Base-by-base conservation (phyloP, 2,329 filamentous ascomycete genomes). In the Fusarium goolgardi region DNA sequence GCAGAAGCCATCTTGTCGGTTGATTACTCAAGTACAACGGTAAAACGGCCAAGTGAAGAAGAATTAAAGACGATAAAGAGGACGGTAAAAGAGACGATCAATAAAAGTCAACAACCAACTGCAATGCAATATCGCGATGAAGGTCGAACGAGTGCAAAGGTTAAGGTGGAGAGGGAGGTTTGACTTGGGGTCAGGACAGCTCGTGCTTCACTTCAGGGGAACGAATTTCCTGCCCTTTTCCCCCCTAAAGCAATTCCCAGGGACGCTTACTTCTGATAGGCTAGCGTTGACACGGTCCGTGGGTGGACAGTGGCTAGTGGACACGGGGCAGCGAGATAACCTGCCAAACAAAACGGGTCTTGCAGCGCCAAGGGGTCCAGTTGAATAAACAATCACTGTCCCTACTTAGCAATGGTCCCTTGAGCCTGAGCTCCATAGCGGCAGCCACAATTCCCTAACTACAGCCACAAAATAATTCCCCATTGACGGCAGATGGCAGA, bases 1-100 rank as follows among this genome's bases (percentile, higher is more conserved):
- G 84, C 77, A 74, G 84, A 80, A 81, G 87, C 85, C 88, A 90
- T 90, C 72, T 70, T 73, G 69, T 47, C 51, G 23, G 43, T 63
- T 61, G 59, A 63, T 50, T 46, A 55, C 46, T 63, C 39, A 55
- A 56, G 47, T 41, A 49, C 32, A 41, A 61, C 20, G 35, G 63
- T 52, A 50, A 64, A 65, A 52, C 40, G 49, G 34, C 51, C 25
- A 63, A 53, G 35, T 32, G 37, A 45, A 53, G 23, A 43, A 40
- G 50, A 8, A 49, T 43, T 50, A 51, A 55, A 62, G 44, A 55
- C 61, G 53, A 65, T 56, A 63, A 52, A 53, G 49, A 62, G 56
- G 53, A 56, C 62, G 52, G 63, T 50, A 58, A 71, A 67, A 57
- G 65, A 67, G 59, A 57, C 61, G 70, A 71, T 61, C 41, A 64